Conservation (phyloP, 1,139 yeast species). For the Lodderomyces pseudojiufengensis region DNA sequence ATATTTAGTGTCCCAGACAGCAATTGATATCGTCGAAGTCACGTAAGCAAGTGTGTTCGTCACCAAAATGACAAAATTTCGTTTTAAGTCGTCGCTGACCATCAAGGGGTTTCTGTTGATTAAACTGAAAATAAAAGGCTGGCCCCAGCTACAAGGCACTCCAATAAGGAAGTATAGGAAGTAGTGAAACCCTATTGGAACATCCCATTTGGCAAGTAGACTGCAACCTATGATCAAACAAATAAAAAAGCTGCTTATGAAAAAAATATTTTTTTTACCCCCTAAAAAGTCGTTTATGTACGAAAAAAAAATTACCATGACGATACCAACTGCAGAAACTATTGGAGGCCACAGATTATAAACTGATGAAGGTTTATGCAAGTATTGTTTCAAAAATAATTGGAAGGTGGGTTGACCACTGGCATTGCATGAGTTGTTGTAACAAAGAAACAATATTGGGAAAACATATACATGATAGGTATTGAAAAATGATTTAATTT, state of each 20-base stretch:
- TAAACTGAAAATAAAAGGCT: constrained; percentile 53
- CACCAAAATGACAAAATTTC: constrained; percentile 46
- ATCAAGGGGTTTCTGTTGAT: constrained; percentile 40
- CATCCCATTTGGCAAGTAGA: constrained; percentile 42
- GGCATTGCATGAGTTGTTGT: constrained; percentile 47
- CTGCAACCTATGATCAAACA: constrained; percentile 40
- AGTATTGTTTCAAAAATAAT: constrained; percentile 48
- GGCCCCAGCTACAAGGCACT: constrained; percentile 43
- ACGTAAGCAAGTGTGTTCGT: constrained; percentile 53
- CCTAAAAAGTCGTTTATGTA: constrained; percentile 42
- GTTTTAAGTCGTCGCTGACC: constrained; percentile 43
- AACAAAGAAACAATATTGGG: constrained; percentile 47
- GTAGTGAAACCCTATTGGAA: constrained; percentile 49
- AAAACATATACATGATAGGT: constrained; percentile 51
- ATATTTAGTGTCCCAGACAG: constrained; percentile 50
- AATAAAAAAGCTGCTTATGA: constrained; percentile 34
- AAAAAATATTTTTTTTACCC: constrained; percentile 37
- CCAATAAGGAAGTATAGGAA: constrained; percentile 45
- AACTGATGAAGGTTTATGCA: constrained; percentile 33
- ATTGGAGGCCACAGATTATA: constrained; percentile 51
- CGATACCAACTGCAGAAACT: constrained; percentile 44
- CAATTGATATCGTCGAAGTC: constrained; percentile 45
- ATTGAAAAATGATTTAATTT: constrained; percentile 38
- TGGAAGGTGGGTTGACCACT: constrained; percentile 47
- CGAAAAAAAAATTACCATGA: constrained; percentile 34